These are phyloP conservation scores for Ramichloridium luteum DNA, from an alignment of 2,329 filamentous ascomycete genomes.

Conservation along the genomic window DNA sequence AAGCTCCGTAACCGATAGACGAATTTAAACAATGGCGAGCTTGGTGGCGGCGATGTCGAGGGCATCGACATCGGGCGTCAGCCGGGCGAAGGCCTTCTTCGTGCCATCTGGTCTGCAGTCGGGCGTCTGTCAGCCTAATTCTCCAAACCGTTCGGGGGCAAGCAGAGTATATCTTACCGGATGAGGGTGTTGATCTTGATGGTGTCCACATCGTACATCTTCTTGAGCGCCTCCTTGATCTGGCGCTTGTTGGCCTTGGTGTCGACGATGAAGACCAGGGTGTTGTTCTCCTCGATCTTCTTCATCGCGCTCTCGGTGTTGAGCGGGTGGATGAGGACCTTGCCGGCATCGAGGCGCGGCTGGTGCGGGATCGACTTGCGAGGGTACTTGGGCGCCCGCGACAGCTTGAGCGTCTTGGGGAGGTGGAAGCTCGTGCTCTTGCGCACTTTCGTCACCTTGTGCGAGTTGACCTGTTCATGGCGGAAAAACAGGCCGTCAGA, in stretches of 20 bases:
- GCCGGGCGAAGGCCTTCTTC: conserved; percentile 97
- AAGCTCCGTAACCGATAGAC: conserved; percentile 13
- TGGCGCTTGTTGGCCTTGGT: conserved; percentile 96
- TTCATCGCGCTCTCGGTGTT: conserved; percentile 99
- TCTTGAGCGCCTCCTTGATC: conserved; percentile 97
- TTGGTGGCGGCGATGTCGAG: conserved; percentile 99
- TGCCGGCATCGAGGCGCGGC: conserved; percentile 91
- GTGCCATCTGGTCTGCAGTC: conserved; percentile 68
- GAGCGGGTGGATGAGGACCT: conserved; percentile 93
- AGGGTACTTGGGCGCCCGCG: conserved; percentile 87
- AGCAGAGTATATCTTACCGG: conserved; percentile 50
- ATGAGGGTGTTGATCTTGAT: conserved; percentile 99
- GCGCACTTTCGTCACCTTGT: conserved; percentile 90
- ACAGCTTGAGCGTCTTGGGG: conserved; percentile 89
- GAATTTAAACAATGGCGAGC: conserved; percentile 82
- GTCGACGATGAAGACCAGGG: conserved; percentile 45
- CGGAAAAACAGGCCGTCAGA: conserved; percentile 39
- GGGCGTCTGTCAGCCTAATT: conserved; percentile 11
- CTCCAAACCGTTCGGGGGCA: no score
- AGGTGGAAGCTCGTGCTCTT: conserved; percentile 90
- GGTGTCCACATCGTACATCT: conserved; percentile 95
- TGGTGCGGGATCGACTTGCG: conserved; percentile 86
- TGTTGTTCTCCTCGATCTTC: conserved; percentile 99
- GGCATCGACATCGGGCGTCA: conserved; percentile 93
- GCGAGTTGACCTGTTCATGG: conserved; percentile 48